Percentiles rank a stretch among this genome's conserved stretches.
These are phyloP conservation scores for Candida tetrigidarum DNA, from an alignment of 1,139 yeast genomes.

Conservation along the genomic window DNA sequence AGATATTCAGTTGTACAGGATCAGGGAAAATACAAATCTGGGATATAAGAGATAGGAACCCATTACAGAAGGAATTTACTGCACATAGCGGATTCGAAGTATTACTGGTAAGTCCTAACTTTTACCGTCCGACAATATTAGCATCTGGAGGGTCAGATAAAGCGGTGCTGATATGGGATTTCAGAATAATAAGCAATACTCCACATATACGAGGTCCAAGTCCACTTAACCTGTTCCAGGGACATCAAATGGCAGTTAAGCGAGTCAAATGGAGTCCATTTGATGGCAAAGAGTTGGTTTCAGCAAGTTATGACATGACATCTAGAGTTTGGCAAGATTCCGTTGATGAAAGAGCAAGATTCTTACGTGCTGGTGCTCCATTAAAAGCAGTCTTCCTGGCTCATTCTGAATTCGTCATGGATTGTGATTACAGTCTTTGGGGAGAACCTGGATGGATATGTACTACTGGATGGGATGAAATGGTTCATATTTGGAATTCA, in stretches of 20 bases:
- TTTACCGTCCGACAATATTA: slow-evolving; percentile 75
- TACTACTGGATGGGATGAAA: slow-evolving; percentile 96
- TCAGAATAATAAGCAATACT: slow-evolving; percentile 63
- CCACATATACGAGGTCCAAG: slow-evolving; percentile 60
- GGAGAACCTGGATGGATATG: slow-evolving; percentile 97
- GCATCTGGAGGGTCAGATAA: slow-evolving; percentile 94
- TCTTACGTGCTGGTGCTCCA: slow-evolving; percentile 38
- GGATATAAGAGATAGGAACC: slow-evolving; percentile 76
- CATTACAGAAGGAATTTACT: slow-evolving; percentile 62
- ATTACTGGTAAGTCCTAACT: slow-evolving; percentile 86
- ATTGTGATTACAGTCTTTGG: slow-evolving; percentile 97
- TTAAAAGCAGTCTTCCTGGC: slow-evolving; percentile 61
- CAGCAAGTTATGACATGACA: slow-evolving; percentile 92
- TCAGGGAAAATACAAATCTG: slow-evolving; percentile 79
- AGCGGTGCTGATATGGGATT: slow-evolving; percentile 83
- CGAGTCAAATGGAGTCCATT: slow-evolving; percentile 92
- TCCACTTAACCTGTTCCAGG: slow-evolving; percentile 78
- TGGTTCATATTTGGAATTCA: slow-evolving; percentile 89
- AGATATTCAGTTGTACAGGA: slow-evolving; percentile 77
- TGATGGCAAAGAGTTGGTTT: slow-evolving; percentile 65
- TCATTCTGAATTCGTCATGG: slow-evolving; percentile 90
- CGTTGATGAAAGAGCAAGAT: slow-evolving; percentile 57
- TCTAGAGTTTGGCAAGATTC: slow-evolving; percentile 84
- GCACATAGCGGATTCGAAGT: slow-evolving; percentile 86
- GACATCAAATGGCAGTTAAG: slow-evolving; percentile 90